Evolutionary conservation across 73 alveolate genomes (phyloP), one percentile per base, ranked within the genome.

Genomic region (Paraurostyla sp.): DNA sequence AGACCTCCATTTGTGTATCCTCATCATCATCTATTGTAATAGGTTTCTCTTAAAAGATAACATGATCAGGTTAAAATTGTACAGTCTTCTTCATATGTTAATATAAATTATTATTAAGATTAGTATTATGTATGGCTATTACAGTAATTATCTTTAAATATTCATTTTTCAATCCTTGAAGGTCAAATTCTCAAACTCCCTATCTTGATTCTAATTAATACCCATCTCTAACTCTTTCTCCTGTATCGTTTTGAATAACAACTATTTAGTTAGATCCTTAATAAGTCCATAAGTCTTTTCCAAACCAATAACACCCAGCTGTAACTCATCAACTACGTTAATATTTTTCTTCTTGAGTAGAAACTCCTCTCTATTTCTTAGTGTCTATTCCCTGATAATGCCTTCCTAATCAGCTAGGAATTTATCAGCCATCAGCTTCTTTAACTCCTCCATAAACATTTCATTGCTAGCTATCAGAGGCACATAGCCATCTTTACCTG

Each of bases 361-460:
- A 30, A 59, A 59, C 32, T 59, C 76, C 48, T 59, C 76, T 27
- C 32, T 59, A 22, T 59, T 59, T 59, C 49, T 59, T 20, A 59
- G 76, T 6, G 42, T 18, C 30, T 59, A 29, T 30, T 59, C 76
- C 9, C 48, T n/a, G 3, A 59, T 4, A 6, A 59, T 20, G 30
- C 76, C 30, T 49, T 59, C 50, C 49, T 59, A 59, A 22, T 59
- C 76, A 23, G 32, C 76, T 49, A 59, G 22, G 32, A 59, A 59
- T 59, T 59, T 59, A 27, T 59, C 76, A 59, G 32, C 22, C 76
- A 59, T 59, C 22, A 59, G 76, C 32, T 59, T 59, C 48, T 30
- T 59, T 30, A 59, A 23, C 30, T 59, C 76, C 16, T 59, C 76
- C 76, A 59, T 59, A 27, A 27, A 59, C 9, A 59, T 49, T 15